Conservation (phyloP, 331 rosid genomes). For the Rhamnella rubrinervis region DNA sequence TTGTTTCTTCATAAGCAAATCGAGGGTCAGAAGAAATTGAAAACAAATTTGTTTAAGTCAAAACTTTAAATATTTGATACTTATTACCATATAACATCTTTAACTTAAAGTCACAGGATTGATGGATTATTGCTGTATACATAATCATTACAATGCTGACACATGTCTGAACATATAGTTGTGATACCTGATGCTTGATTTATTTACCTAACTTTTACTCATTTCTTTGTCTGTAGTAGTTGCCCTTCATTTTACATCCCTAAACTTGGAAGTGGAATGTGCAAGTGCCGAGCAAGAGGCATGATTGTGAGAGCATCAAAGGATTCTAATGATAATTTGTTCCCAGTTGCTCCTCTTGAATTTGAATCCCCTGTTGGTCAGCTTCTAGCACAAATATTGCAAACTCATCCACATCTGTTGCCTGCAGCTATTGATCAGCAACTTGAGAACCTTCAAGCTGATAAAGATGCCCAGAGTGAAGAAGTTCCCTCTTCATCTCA, state of each 20-base stretch:
- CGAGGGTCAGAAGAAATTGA: too few species aligned
- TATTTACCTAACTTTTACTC: neutral
- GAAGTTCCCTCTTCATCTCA: constrained; percentile 40
- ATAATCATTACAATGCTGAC: too few species aligned
- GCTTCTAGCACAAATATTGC: constrained; percentile 84
- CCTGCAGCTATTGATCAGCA: constrained; percentile 88
- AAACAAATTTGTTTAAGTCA: too few species aligned
- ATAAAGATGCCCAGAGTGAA: constrained; percentile 52
- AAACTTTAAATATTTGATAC: too few species aligned
- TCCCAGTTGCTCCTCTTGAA: constrained; percentile 72
- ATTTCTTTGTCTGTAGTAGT: constrained; percentile 26
- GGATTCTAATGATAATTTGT: constrained; percentile 55
- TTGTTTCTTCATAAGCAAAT: too few species aligned
- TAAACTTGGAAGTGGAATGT: constrained; percentile 44
- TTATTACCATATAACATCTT: too few species aligned
- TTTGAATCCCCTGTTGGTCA: constrained; percentile 88
- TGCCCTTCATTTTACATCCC: constrained; percentile 54
- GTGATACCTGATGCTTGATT: constrained; percentile 13
- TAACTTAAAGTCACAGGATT: too few species aligned
- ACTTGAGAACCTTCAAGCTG: constrained; percentile 81
- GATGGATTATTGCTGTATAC: too few species aligned
- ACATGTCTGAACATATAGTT: neutral
- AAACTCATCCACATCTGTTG: constrained; percentile 83
- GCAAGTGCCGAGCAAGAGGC: constrained; percentile 58
- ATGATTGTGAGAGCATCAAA: constrained; percentile 60